Conservation (phyloP, 768 basidiomycete species). For the Pilatotrama ljubarskyi region DNA sequence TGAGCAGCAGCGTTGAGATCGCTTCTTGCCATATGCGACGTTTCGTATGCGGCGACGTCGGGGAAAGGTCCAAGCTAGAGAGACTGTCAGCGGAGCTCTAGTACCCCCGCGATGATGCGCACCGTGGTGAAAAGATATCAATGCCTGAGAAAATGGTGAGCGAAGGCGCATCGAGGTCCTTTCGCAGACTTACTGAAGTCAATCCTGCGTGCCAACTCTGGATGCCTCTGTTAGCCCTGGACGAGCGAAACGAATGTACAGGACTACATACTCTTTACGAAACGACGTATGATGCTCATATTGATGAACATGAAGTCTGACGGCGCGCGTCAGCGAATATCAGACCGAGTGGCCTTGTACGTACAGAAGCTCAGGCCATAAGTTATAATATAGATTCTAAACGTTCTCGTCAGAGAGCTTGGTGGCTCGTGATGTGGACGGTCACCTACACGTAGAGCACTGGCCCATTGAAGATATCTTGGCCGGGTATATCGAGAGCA, state of each 20-base stretch:
- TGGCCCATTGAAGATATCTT: conserved; percentile 56
- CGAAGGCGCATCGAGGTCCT: background rate
- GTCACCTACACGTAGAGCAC: conserved; percentile 61
- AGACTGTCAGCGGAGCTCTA: background rate
- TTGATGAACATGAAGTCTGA: conserved; percentile 68
- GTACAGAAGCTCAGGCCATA: conserved; percentile 69
- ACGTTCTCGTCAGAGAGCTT: conserved; percentile 2
- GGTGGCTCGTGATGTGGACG: background rate
- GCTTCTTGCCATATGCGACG: conserved; percentile 83
- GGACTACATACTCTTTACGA: conserved; percentile 57
- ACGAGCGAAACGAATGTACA: background rate
- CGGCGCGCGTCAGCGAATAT: background rate
- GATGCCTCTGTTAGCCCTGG: background rate
- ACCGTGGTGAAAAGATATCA: conserved; percentile 81
- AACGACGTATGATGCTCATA: conserved; percentile 46
- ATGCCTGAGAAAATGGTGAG: conserved; percentile 47
- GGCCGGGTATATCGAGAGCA: conserved; percentile 56
- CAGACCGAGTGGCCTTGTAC: conserved; percentile 25
- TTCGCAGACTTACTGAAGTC: conserved; percentile 65
- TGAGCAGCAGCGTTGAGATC: conserved; percentile 64
- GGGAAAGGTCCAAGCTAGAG: conserved; percentile 56
- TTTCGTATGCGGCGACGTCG: conserved; percentile 57
- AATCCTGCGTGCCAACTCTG: conserved; percentile 61
- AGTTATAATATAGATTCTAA: conserved; percentile 52
- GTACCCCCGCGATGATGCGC: conserved; percentile 9